Conservation (phyloP, 225 moss, liverwort and hornwort species). For the Marchantia paleacea region DNA sequence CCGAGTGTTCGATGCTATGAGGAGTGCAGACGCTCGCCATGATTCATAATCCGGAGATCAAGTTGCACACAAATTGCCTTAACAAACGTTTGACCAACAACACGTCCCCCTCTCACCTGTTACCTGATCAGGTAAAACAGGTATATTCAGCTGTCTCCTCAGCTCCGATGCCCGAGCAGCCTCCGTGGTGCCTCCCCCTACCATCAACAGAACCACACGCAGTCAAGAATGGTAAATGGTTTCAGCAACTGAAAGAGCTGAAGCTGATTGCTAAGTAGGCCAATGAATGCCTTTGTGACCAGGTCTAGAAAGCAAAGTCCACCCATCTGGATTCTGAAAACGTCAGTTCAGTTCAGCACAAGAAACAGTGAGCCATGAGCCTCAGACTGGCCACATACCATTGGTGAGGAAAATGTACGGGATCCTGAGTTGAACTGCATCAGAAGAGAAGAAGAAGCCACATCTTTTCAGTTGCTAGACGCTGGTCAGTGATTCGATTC, state of each 20-base stretch:
- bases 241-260: neutral
- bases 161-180: slow-evolving; percentile 60
- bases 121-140: slow-evolving; percentile 70
- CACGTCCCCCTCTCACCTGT: slow-evolving; percentile 24
- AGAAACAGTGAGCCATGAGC: neutral
- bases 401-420: slow-evolving; percentile 82
- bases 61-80: too few species aligned
- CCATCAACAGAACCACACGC: neutral
- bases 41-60: too few species aligned
- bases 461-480: neutral
- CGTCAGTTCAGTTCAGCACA: neutral
- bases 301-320: neutral
- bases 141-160: slow-evolving; percentile 55
- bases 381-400: slow-evolving; percentile 37
- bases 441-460: neutral
- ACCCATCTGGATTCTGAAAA: neutral
- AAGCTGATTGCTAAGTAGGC: neutral
- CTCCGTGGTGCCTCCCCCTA: slow-evolving; percentile 80
- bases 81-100: too few species aligned
- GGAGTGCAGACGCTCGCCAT: too few species aligned
- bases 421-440: slow-evolving; percentile 58
- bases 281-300: neutral
- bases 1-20: too few species aligned
- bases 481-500: too few species aligned
- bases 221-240: neutral